A percentile compares a stretch with the other conserved stretches of the same genome.
Conservation (phyloP, 2,329 filamentous ascomycete species). For the Penicillium frequentans region DNA sequence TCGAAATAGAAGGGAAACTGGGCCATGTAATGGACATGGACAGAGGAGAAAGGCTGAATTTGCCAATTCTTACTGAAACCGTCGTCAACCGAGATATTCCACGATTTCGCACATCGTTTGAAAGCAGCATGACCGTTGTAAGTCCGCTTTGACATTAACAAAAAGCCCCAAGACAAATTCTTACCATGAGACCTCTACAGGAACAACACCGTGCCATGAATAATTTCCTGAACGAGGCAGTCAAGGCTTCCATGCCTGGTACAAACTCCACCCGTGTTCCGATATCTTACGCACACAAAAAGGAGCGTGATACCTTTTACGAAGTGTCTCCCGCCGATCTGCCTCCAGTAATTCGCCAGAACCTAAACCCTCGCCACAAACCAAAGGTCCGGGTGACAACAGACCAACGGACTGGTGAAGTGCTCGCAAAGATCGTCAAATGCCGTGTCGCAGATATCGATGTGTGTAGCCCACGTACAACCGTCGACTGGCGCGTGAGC, state of each 20-base stretch:
- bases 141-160: slow-evolving; percentile 28
- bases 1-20: slow-evolving; percentile 94
- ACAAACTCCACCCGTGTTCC: slow-evolving; percentile 36
- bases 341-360: slow-evolving; percentile 63
- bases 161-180: neutral
- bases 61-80: slow-evolving; percentile 70
- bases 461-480: slow-evolving; percentile 72
- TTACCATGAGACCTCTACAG: slow-evolving; percentile 43
- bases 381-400: slow-evolving; percentile 72
- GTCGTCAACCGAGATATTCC: slow-evolving; percentile 61
- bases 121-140: slow-evolving; percentile 89
- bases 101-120: slow-evolving; percentile 63
- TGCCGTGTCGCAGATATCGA: slow-evolving; percentile 85
- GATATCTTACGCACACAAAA: slow-evolving; percentile 77
- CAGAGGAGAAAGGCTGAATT: slow-evolving; percentile 65
- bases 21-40: slow-evolving; percentile 76
- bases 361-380: slow-evolving; percentile 59
- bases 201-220: slow-evolving; percentile 81
- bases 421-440: slow-evolving; percentile 87
- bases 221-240: slow-evolving; percentile 75
- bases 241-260: slow-evolving; percentile 49
- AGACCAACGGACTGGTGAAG: slow-evolving; percentile 68
- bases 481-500: slow-evolving; percentile 89
- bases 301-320: slow-evolving; percentile 81
- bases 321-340: slow-evolving; percentile 66